Evolutionary conservation across 2,329 filamentous ascomycete species (phyloP), one percentile per base, ranked within the genome.

Genomic region (Fusarium sp.): DNA sequence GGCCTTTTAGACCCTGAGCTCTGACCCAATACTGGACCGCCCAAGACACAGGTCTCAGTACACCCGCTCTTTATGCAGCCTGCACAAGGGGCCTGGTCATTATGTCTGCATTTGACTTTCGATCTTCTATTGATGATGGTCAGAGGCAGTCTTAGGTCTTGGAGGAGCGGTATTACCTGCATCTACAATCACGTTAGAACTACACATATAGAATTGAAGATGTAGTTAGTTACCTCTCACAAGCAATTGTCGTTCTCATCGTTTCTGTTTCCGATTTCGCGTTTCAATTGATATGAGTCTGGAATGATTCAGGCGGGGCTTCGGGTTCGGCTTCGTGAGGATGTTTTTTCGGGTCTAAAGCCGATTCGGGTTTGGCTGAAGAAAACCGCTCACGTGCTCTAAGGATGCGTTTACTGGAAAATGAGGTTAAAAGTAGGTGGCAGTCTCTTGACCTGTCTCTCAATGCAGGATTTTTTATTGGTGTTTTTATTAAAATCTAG

Each of bases 21-120:
- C 27, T 51, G 62, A 2, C 56, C 51, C 0, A 70, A 12, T 2
- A 65, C 16, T 10, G 76, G 76, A 4, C 76, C 74, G n/a, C 69
- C 69, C 10, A 77, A 21, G 8, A 23, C 21, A 25, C 76, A 77
- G 7, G 73, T 69, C 7, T 60, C 54, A 6, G 61, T 63, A 5
- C 60, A 62, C 0, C 63, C 69, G 7, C 73, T 73, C 23, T 77
- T 77, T n/a, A 51, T 29, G 23, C 76, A 77, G 11, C 73, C 73
- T n/a, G 49, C 56, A 37, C 76, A 77, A 19, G 76, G 76, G 11
- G 76, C 49, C n/a, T 73, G 63, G 10, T 73, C 74, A 19, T 73
- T 46, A 39, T 77, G 76, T 27, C 46, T 77, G 16, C 76, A 77
- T 19, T 77, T 77, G 57, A 78, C 71, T 46, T 77, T 77, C 7